Base-by-base conservation (phyloP, 2,329 filamentous ascomycete species). In the Phaeosphaeria sp. region DNA sequence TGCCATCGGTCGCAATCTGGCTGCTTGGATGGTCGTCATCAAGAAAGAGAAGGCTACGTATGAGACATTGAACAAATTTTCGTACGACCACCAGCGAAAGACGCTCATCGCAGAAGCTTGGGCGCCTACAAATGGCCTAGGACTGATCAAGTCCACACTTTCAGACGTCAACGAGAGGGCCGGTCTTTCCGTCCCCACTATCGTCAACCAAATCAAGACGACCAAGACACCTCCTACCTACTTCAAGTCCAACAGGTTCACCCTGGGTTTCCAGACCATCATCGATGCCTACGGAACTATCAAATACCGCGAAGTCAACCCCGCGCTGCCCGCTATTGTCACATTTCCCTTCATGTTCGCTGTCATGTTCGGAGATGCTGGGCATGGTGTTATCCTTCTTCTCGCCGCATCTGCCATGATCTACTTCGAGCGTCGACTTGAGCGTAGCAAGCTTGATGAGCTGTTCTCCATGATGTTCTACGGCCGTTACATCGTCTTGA, bases 341-440 rank as follows among this genome's bases (percentile, higher is more conserved):
- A 99, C 95, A 6, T 99, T 99, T 80, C 95, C 96, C n/a, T 99
- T 99, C 84, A 84, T 99, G 62, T 99, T 99, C 76, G 95, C 95
- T 50, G 95, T 99, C 86, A 99, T 99, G 95, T 99, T 99, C 75
- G 96, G 95, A 83, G 95, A 99, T 79, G 89, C 97, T 58, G 96
- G 95, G 51, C 95, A 99, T 74, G 95, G 94, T 65, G 78, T 89
- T 65, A 90, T 99, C 77, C 96, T 99, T 90, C 84, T 94, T 44
- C 76, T 87, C 55, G 91, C 92, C 56, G 91, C 95, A 15, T 73
- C 88, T 55, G 92, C 93, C 56, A 97, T 99, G 93, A 98, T 99
- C 68, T 92, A 97, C 81, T 98, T 89, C 85, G 95, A 99, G 80
- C 93, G 92, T 81, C 89, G 90, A 58, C 83, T 99, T 36, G 76